Base-by-base conservation (phyloP, 2,329 filamentous ascomycete genomes). In the Pseudocercospora cruenta region DNA sequence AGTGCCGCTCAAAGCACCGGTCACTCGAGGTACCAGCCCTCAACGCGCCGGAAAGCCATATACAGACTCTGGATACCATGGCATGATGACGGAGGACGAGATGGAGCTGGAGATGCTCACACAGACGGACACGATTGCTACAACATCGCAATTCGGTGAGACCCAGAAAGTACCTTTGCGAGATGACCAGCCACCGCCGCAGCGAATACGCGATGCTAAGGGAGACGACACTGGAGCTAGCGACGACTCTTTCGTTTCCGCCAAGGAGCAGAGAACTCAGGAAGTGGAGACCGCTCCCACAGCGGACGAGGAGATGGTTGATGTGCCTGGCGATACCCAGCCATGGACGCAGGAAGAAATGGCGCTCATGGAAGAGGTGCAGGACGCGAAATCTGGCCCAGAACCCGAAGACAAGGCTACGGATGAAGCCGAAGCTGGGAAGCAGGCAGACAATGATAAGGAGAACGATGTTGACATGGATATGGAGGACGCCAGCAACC, bases 31-130 rank as follows among this genome's bases (percentile, higher is more conserved):
- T 47, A 75, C 73, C 58, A 78, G 77, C 61, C 77, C 77, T 14
- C 69, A 75, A 53, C 73, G 76, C 22, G 66, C 73, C 8, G 73
- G 73, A 19, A 77, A 79, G 66, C 67, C 73, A 21, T 75, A 80
- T 54, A 79, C 82, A 1, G 90, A 92, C 72, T 92, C 90, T 36
- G 90, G 90, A 28, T 92, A 92, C 73, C 88, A 91, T 79, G 90
- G 89, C 55, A 90, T 88, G 71, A 71, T 71, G 73, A 81, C 82
- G 2, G 83, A 85, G 61, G 85, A 88, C 63, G 80, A 80, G n/a
- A 81, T 85, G 78, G 81, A 83, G 8, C 64, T 76, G 33, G 75
- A 78, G 31, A 67, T 64, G 57, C 63, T 54, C 19, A 73, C 68
- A 1, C 67, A 72, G 53, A 57, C 60, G 8, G 68, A 68, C 5